phyloP scores from a whole-genome alignment of 1,284 basidiomycete species.

The Cryptococcus sp. region DNA sequence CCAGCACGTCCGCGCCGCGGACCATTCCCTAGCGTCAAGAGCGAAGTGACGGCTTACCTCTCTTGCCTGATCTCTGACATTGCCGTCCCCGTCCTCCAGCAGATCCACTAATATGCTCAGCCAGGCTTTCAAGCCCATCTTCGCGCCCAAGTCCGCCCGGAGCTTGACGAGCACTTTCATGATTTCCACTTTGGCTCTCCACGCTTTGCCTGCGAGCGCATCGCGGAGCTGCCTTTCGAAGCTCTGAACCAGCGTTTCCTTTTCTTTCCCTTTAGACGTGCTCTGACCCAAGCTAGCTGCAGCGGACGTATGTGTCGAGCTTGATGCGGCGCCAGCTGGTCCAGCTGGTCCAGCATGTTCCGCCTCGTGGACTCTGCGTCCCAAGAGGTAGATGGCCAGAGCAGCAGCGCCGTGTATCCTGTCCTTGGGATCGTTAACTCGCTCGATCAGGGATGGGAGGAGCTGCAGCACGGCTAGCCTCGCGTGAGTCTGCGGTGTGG shows the following conservation, averaged over 20 bases:
- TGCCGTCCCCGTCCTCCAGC: constrained; percentile 86
- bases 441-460: constrained; percentile 43
- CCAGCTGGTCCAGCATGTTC: constrained; percentile 14
- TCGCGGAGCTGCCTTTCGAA: constrained; percentile 78
- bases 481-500: constrained; percentile 24
- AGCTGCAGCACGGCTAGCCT: constrained; percentile 36
- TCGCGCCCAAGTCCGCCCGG: constrained; percentile 73
- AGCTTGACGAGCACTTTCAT: constrained; percentile 52
- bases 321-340: neutral
- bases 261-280: constrained; percentile 64
- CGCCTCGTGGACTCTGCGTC: constrained; percentile 30
- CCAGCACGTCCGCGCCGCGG: too few relatives aligned
- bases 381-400: constrained; percentile 33
- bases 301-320: neutral
- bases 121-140: constrained; percentile 81
- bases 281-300: constrained; percentile 26
- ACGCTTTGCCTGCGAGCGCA: constrained; percentile 73
- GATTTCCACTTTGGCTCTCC: constrained; percentile 60
- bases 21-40: neutral
- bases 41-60: constrained; percentile 35
- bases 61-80: constrained; percentile 82
- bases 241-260: constrained; percentile 70
- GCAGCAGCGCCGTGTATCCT: constrained; percentile 37
- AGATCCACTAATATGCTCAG: constrained; percentile 76
- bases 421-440: constrained; percentile 51